A percentile compares a stretch with the other conserved stretches of the same genome.
phyloP scores from a whole-genome alignment of 2,329 filamentous ascomycete genomes.

The Aspergillus japonicus region DNA sequence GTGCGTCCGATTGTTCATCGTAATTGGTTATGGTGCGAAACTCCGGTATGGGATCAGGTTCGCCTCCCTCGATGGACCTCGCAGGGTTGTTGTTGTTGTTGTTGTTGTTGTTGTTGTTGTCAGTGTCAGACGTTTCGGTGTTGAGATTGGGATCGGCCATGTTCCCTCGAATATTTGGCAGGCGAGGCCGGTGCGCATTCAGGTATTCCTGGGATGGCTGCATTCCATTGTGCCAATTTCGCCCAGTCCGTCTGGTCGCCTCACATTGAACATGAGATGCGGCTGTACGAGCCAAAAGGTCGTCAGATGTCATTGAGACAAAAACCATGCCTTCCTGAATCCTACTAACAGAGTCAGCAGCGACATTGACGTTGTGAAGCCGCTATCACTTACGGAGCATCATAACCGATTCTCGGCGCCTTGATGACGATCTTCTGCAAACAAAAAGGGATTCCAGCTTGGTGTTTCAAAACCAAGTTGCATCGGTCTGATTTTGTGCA shows the following conservation, averaged over 20 bases:
- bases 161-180: constrained; percentile 31
- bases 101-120: constrained; percentile 17
- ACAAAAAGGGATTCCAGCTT: constrained; percentile 75
- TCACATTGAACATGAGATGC: constrained; percentile 72
- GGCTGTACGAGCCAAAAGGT: constrained; percentile 69
- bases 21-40: constrained; percentile 40
- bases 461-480: constrained; percentile 81
- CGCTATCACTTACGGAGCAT: constrained; percentile 69
- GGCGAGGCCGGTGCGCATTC: constrained; percentile 36
- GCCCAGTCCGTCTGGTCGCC: constrained; percentile 27
- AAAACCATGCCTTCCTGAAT: constrained; percentile 92
- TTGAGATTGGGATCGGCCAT: constrained; percentile 24
- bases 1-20: constrained; percentile 35
- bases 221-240: constrained; percentile 29
- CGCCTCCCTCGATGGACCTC: constrained; percentile 8
- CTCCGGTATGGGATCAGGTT: constrained; percentile 25
- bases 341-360: constrained; percentile 50
- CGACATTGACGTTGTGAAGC: background rate
- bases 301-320: constrained; percentile 78
- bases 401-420: constrained; percentile 76
- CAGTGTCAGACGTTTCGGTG: constrained; percentile 25
- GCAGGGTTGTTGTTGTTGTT: constrained; percentile 16
- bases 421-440: constrained; percentile 85
- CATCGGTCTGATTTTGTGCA: constrained; percentile 85
- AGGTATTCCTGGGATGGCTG: constrained; percentile 44